A percentile compares a stretch with the other conserved stretches of the same genome.
Conservation (phyloP, 768 basidiomycete species). For the Tremella mesenterica region DNA sequence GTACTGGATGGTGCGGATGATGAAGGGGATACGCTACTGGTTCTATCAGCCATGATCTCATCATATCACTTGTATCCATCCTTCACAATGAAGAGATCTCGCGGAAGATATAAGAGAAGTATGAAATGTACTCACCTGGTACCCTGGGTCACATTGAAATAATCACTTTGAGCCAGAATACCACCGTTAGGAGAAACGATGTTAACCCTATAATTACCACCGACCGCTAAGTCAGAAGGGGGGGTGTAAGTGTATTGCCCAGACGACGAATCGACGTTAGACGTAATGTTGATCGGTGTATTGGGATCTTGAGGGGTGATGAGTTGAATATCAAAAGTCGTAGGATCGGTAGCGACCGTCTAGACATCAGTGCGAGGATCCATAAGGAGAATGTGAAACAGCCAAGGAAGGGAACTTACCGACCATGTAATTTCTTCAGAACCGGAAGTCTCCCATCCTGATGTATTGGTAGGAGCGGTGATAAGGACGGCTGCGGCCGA, state of each 20-base stretch:
- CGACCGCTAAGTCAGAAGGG: conserved; percentile 6
- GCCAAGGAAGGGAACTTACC: conserved; percentile 14
- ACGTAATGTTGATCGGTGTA: conserved; percentile 13
- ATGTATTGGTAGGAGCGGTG: conserved; percentile 20
- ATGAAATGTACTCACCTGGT: conserved; percentile 15
- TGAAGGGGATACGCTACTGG: no score
- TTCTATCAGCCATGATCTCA: no score
- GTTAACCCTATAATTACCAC: conserved; percentile 19
- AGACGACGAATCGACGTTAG: conserved; percentile 17
- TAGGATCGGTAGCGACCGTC: conserved; percentile 32
- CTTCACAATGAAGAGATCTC: no score
- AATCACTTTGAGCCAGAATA: conserved; percentile 32
- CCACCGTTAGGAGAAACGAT: conserved; percentile 8
- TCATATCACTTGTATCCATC: no score
- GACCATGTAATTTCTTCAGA: conserved; percentile 24
- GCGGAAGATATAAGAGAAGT: not conserved
- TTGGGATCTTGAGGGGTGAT: conserved; percentile 21
- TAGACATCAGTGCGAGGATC: conserved; percentile 3
- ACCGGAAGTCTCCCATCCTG: conserved; percentile 25
- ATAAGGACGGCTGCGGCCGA: conserved; percentile 21
- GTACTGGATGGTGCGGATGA: not conserved
- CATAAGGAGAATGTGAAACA: not conserved
- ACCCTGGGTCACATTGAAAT: conserved; percentile 26
- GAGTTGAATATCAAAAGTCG: conserved; percentile 29
- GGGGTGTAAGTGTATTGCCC: conserved; percentile 24